Evolutionary conservation across 768 basidiomycete species (phyloP).

Genomic region (Psilocybe sp.): DNA sequence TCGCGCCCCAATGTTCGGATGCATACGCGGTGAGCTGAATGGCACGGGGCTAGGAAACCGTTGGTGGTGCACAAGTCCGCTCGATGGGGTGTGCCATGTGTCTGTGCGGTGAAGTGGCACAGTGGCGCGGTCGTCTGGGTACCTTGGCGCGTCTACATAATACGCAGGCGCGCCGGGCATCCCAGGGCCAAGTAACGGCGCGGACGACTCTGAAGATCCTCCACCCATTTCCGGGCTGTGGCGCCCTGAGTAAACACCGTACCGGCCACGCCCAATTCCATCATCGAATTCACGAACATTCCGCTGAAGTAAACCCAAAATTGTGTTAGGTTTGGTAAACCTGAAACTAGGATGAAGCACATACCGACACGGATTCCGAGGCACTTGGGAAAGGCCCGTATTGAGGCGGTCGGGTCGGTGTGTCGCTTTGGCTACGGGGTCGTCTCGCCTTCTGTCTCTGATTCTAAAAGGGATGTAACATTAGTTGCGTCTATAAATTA

Average conservation of each 20-base stretch:
- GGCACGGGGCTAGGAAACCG: constrained; percentile 15
- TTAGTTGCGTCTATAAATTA: constrained; percentile 5
- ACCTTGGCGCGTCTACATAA: constrained; percentile 10
- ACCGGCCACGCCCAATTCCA: constrained; percentile 9
- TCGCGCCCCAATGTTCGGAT: constrained; percentile 15
- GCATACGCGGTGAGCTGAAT: constrained; percentile 21
- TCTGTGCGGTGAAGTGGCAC: not conserved
- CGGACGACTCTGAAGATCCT: constrained; percentile 31
- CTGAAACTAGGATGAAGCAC: constrained; percentile 1
- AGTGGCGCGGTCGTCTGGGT: constrained; percentile 10
- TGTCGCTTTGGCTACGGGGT: constrained; percentile 59
- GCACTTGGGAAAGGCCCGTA: constrained; percentile 59
- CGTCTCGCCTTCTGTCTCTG: constrained; percentile 85
- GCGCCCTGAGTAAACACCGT: constrained; percentile 6
- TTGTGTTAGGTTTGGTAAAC: constrained; percentile 8
- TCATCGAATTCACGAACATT: constrained; percentile 18
- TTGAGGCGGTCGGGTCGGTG: constrained; percentile 55
- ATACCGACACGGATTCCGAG: constrained; percentile 28
- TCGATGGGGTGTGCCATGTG: not conserved
- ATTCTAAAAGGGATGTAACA: constrained; percentile 49
- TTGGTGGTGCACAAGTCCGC: not conserved
- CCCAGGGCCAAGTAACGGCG: constrained; percentile 17
- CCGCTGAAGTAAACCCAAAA: constrained; percentile 5
- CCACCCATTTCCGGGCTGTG: constrained; percentile 23
- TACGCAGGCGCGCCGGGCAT: constrained; percentile 40